Evolutionary conservation across 2,329 filamentous ascomycete genomes (phyloP).

Genomic region (Zymoseptoria pseudotritici): DNA sequence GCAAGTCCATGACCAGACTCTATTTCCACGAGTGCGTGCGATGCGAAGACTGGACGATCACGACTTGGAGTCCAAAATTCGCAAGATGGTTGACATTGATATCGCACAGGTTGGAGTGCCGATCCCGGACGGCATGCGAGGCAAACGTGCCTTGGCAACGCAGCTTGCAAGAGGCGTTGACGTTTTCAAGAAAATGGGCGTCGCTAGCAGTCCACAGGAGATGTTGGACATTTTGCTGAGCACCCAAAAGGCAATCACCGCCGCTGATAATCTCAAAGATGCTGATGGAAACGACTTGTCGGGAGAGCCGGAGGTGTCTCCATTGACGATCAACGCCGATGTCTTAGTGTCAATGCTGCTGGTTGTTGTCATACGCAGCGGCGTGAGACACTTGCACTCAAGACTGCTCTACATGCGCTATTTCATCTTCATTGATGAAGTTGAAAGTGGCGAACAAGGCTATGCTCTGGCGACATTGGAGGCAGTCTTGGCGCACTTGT

Average conservation of each 20-base stretch:
- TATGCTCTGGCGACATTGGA: conserved; percentile 96
- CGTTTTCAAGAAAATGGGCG: conserved; percentile 77
- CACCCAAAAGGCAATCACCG: conserved; percentile 77
- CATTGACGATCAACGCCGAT: conserved; percentile 73
- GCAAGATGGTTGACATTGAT: conserved; percentile 89
- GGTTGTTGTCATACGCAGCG: conserved; percentile 85
- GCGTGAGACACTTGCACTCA: conserved; percentile 79
- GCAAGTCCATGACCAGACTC: conserved; percentile 73
- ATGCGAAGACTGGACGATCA: conserved; percentile 75
- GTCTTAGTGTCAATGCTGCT: conserved; percentile 85
- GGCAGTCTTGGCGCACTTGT: conserved; percentile 82
- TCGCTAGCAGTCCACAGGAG: conserved; percentile 72
- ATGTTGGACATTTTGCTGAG: conserved; percentile 76
- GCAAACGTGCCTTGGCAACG: conserved; percentile 72
- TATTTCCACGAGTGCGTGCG: conserved; percentile 75
- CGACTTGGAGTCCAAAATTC: conserved; percentile 81
- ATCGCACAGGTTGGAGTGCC: conserved; percentile 88
- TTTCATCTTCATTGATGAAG: conserved; percentile 96
- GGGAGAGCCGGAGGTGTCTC: conserved; percentile 41
- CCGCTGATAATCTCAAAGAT: conserved; percentile 25
- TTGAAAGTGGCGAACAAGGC: conserved; percentile 91
- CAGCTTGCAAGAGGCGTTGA: conserved; percentile 74
- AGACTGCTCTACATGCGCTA: conserved; percentile 90
- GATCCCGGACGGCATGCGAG: conserved; percentile 68
- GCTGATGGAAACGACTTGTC: conserved; percentile 29